Base-by-base conservation (phyloP, 75 land plant genomes). In the Selaginella moellendorffii region DNA sequence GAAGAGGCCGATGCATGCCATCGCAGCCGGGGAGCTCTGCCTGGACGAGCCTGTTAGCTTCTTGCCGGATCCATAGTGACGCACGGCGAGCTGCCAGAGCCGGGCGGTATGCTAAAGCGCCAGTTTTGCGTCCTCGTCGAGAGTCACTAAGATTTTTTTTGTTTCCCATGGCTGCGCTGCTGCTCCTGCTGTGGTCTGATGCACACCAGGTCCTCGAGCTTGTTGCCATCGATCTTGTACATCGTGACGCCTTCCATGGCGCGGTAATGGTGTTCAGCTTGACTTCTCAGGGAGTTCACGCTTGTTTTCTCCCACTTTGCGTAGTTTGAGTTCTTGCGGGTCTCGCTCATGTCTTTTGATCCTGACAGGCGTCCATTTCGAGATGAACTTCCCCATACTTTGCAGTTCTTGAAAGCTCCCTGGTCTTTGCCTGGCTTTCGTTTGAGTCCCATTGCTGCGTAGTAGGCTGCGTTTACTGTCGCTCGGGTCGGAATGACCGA, bases 201-300 rank as follows among this genome's bases (percentile, higher is more conserved):
- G 67, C 97, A 91, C 0, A 91, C 86, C 28, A 91, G 72, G 74
- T 84, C 93, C 28, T 91, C 93, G 60, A 91, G 72, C 67, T 79
- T 91, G 31, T 91, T 91, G 31, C 97, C 97, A 71, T 91, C 97
- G 72, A 91, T 75, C 69, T 91, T 91, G 69, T 91, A 91, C 29
- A 87, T 62, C 1, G 86, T 73, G 20, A 80, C 79, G 28, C 88
- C 84, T 63, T 78, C 76, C 85, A 85, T 81, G 31, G 76, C 77
- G 30, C 30, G 28, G 31, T 79, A 76, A 58, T 87, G 86, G 10
- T 77, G 78, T 24, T 67, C 84, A 26, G 97, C 88, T 68, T 79
- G 81, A 31, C 68, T 70, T 54, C 84, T 76, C 28, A 91, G 72
- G 20, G 73, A 72, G 9, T 72, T 61, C 54, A 84, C 65, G 12